phyloP scores from a whole-genome alignment of 345 rosid species.

The Eutrema japonicum region DNA sequence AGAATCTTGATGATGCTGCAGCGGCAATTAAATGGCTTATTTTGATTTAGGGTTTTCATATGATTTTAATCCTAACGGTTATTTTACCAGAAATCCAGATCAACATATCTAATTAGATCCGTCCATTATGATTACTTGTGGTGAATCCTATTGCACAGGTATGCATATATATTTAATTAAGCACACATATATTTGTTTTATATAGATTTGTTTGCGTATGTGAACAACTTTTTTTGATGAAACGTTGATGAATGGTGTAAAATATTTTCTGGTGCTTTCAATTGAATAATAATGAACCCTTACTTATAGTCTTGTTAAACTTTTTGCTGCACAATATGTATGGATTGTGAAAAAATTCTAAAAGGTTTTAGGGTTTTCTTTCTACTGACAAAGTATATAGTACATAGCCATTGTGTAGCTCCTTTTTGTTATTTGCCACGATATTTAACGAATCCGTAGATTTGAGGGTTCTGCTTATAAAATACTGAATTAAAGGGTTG shows the following conservation, averaged over 20 bases:
- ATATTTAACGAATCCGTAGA: conserved; percentile 10
- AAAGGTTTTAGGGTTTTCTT: conserved; percentile 27
- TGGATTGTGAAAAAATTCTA: not conserved
- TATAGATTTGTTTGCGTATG: conserved; percentile 7
- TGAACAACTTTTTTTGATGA: not conserved
- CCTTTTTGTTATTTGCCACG: not conserved
- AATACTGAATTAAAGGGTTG: not conserved
- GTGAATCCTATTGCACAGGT: conserved; percentile 25
- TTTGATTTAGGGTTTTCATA: not conserved
- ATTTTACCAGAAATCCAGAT: not conserved
- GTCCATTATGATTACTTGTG: not conserved
- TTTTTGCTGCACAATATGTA: conserved; percentile 1
- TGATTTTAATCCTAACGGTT: not conserved
- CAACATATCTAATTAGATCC: not conserved
- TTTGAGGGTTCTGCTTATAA: not conserved
- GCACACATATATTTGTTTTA: not conserved
- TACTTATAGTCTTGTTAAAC: not conserved
- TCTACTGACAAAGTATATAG: conserved; percentile 7
- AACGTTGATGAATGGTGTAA: not conserved
- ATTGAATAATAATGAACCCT: not conserved
- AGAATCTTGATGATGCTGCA: conserved; percentile 52
- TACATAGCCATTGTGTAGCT: conserved; percentile 5
- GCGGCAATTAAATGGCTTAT: conserved; percentile 40
- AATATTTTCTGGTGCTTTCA: not conserved
- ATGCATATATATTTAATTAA: not conserved